A percentile compares a stretch with the other conserved stretches of the same genome.
These are phyloP conservation scores for Scutellaria minor DNA, from an alignment of 257 asterid genomes.

Conservation along the genomic window DNA sequence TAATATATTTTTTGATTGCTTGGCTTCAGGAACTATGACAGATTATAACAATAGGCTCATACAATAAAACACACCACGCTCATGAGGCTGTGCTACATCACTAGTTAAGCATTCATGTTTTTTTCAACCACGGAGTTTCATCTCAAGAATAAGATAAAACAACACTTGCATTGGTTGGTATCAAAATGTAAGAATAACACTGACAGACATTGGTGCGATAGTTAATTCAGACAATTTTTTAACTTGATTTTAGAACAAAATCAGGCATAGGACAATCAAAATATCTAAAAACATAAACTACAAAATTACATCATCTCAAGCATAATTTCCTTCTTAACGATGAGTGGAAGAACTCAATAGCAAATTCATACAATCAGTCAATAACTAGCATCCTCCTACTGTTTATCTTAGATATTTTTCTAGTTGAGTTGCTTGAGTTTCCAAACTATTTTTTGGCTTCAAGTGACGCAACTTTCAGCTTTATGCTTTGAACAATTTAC, in stretches of 20 bases:
- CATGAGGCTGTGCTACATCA: not conserved
- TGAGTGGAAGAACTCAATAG: not conserved
- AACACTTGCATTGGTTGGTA: not conserved
- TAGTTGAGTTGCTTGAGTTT: not conserved
- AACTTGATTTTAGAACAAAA: not conserved
- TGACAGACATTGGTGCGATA: not conserved
- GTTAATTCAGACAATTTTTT: not conserved
- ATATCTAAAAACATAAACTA: not conserved
- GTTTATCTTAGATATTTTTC: not conserved
- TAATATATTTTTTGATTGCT: not conserved
- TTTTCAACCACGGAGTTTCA: too few species aligned
- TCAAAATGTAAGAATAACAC: not conserved
- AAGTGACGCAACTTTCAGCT: not conserved
- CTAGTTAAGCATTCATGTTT: not conserved
- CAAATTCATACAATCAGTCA: not conserved
- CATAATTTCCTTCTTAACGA: not conserved
- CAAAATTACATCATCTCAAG: not conserved
- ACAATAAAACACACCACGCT: not conserved
- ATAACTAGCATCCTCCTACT: not conserved
- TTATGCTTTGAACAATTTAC: not conserved
- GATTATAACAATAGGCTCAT: not conserved
- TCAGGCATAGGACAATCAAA: not conserved
- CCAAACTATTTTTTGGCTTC: conserved; percentile 15
- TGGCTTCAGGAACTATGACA: not conserved
- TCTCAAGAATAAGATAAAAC: not conserved